A percentile compares a stretch with the other conserved stretches of the same genome.
phyloP scores from a whole-genome alignment of 2,329 filamentous ascomycete species.

The Dactylonectria macrodidyma region DNA sequence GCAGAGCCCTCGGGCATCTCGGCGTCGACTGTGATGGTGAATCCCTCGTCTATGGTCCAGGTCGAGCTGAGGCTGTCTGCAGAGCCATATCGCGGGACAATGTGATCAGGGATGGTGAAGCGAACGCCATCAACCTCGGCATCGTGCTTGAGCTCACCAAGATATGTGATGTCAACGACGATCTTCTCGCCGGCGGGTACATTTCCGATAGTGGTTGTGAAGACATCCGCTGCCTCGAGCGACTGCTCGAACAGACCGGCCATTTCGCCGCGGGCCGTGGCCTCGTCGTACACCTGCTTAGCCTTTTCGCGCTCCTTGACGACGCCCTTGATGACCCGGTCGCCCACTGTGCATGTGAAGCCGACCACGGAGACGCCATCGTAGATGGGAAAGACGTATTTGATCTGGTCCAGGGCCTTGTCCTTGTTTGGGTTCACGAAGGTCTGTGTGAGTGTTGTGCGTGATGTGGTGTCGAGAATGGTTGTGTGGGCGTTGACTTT shows the following conservation, averaged over 20 bases:
- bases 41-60: constrained; percentile 30
- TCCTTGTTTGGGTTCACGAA: constrained; percentile 70
- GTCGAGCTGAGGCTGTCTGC: constrained; percentile 25
- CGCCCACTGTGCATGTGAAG: constrained; percentile 76
- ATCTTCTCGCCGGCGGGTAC: constrained; percentile 72
- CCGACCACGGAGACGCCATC: constrained; percentile 79
- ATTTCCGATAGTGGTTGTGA: constrained; percentile 78
- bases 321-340: constrained; percentile 72
- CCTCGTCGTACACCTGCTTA: constrained; percentile 70
- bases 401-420: constrained; percentile 59
- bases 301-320: constrained; percentile 78
- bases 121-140: constrained; percentile 76
- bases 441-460: constrained; percentile 66
- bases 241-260: constrained; percentile 78
- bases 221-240: constrained; percentile 73
- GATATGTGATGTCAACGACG: constrained; percentile 74
- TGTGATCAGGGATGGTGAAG: constrained; percentile 77
- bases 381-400: constrained; percentile 80
- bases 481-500: constrained; percentile 71
- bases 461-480: constrained; percentile 69
- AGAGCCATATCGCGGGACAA: constrained; percentile 76
- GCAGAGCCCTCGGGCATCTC: constrained; percentile 67
- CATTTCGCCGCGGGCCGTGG: constrained; percentile 70
- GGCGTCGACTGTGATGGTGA: constrained; percentile 53
- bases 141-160: constrained; percentile 81